These are phyloP conservation scores for Ciborinia camelliae DNA, from an alignment of 2,329 filamentous ascomycete species.

Conservation along the genomic window DNA sequence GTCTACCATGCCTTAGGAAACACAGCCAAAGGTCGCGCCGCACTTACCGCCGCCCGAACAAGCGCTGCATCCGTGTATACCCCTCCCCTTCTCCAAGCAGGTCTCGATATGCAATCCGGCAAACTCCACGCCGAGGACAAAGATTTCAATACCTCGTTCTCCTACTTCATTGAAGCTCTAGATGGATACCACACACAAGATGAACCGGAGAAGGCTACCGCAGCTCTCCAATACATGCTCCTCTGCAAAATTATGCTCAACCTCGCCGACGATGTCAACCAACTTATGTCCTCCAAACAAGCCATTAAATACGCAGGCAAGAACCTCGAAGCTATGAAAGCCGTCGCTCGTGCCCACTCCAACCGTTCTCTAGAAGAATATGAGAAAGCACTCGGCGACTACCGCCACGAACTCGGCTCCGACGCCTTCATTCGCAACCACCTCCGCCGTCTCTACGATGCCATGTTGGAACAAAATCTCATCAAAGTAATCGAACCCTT, in stretches of 20 bases:
- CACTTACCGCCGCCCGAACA: conserved; percentile 88
- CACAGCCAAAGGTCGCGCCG: conserved; percentile 90
- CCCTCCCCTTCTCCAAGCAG: conserved; percentile 88
- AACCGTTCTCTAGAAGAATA: conserved; percentile 97
- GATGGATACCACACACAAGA: conserved; percentile 96
- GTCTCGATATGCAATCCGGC: conserved; percentile 97
- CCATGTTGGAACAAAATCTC: conserved; percentile 98
- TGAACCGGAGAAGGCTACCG: conserved; percentile 84
- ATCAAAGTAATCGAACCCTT: conserved; percentile 99
- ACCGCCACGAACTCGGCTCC: conserved; percentile 88
- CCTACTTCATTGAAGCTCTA: conserved; percentile 98
- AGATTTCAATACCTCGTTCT: conserved; percentile 98
- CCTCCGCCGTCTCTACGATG: conserved; percentile 91
- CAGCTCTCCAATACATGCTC: conserved; percentile 97
- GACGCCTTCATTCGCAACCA: conserved; percentile 97
- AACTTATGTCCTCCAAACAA: conserved; percentile 92
- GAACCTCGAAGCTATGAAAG: conserved; percentile 98
- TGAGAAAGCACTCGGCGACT: conserved; percentile 84
- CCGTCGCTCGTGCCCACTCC: conserved; percentile 89
- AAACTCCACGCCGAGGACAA: conserved; percentile 98
- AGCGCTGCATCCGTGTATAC: conserved; percentile 97
- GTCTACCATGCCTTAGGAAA: conserved; percentile 98
- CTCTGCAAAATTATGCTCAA: conserved; percentile 99
- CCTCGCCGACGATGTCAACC: conserved; percentile 90
- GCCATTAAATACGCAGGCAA: conserved; percentile 94